phyloP scores from a whole-genome alignment of 2,329 filamentous ascomycete species.

The Fusarium oxysporum region DNA sequence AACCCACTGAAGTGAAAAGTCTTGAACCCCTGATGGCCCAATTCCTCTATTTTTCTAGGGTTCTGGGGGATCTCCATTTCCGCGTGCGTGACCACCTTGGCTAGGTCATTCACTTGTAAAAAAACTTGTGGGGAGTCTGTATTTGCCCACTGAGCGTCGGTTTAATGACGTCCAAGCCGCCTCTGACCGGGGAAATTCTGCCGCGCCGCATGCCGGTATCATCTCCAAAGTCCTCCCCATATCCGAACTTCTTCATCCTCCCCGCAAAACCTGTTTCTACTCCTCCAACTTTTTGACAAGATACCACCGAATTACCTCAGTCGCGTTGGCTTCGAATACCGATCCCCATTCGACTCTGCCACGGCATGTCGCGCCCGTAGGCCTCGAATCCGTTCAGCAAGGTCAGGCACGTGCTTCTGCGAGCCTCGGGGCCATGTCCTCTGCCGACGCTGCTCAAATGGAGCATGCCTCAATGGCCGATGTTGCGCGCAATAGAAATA shows the following conservation, averaged over 20 bases:
- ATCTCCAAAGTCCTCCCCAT: constrained; percentile 40
- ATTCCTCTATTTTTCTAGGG: constrained; percentile 21
- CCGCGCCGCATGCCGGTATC: constrained; percentile 33
- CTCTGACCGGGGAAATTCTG: constrained; percentile 46
- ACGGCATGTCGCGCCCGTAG: constrained; percentile 45
- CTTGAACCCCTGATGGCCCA: constrained; percentile 9
- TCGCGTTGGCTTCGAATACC: constrained; percentile 16
- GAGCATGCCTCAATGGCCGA: constrained; percentile 71
- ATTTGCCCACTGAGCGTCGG: constrained; percentile 33
- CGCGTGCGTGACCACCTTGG: constrained; percentile 37
- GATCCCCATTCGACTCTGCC: constrained; percentile 7
- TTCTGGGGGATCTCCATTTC: constrained; percentile 26
- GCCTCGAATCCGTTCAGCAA: constrained; percentile 25
- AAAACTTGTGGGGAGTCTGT: constrained; percentile 26
- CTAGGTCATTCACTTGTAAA: constrained; percentile 10
- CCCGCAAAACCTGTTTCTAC: constrained; percentile 19
- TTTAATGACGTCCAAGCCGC: constrained; percentile 47
- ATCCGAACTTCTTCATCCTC: constrained; percentile 25
- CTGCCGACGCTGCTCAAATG: constrained; percentile 63
- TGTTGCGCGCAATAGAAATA: constrained; percentile 53
- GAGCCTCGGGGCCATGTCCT: constrained; percentile 61
- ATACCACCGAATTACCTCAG: neutral
- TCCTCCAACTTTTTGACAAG: constrained; percentile 5
- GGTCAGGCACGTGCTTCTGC: constrained; percentile 42
- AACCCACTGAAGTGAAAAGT: constrained; percentile 21